Evolutionary conservation across 164 flowering plant genomes (phyloP).

Genomic region (Vitis amurensis): DNA sequence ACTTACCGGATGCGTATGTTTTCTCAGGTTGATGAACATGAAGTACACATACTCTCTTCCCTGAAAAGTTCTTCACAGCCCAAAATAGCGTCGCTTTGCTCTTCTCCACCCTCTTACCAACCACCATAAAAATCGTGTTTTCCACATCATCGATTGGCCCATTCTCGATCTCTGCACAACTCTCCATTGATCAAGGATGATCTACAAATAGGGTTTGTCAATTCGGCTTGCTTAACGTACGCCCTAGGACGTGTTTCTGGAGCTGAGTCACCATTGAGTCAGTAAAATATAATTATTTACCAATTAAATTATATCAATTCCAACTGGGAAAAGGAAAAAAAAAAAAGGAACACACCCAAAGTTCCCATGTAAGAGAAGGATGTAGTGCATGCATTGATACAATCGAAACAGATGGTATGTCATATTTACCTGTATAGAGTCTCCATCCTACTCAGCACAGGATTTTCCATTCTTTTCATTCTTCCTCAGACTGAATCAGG

Average conservation of each 20-base stretch:
- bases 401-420: too few species aligned
- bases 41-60: slow-evolving; percentile 46
- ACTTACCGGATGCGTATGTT: slow-evolving; percentile 32
- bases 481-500: too few species aligned
- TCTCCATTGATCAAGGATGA: slow-evolving; percentile 9
- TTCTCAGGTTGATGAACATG: slow-evolving; percentile 49
- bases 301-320: too few species aligned
- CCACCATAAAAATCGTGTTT: slow-evolving; percentile 57
- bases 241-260: too few species aligned
- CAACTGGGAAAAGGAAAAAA: too few species aligned
- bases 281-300: too few species aligned
- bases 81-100: slow-evolving; percentile 41
- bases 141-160: slow-evolving; percentile 18
- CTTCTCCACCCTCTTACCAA: slow-evolving; percentile 41
- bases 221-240: too few species aligned
- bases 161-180: slow-evolving; percentile 13
- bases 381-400: too few species aligned
- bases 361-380: too few species aligned
- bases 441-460: slow-evolving; percentile 57
- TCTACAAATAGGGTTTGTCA: too few species aligned
- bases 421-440: slow-evolving; percentile 80
- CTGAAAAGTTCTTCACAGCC: slow-evolving; percentile 43
- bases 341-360: too few species aligned
- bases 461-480: slow-evolving; percentile 4
- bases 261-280: too few species aligned